Evolutionary conservation across 1,284 basidiomycete genomes (phyloP).

Genomic region (Cutaneotrichosporon mucoides): DNA sequence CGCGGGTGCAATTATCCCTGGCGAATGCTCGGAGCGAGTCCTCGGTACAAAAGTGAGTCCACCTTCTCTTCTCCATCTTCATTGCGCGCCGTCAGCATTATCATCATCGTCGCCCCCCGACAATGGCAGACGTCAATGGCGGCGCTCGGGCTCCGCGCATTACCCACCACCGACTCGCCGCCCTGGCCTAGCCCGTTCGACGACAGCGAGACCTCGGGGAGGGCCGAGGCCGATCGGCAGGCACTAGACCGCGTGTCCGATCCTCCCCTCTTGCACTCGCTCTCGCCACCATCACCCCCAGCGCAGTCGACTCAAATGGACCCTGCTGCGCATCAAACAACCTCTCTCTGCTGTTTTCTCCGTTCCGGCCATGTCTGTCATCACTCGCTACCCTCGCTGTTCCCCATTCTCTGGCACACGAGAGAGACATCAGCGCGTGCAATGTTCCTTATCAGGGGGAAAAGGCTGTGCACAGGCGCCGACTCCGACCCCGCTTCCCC

Average conservation of each 20-base stretch:
- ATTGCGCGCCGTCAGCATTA: too few species aligned
- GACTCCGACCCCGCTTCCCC: neutral
- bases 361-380: too few species aligned
- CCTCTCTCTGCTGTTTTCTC: too few species aligned
- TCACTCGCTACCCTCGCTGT: too few species aligned
- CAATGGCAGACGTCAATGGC: neutral
- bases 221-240: constrained; percentile 5
- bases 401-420: too few species aligned
- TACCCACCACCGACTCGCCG: neutral
- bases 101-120: neutral
- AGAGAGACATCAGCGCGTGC: neutral
- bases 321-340: too few species aligned
- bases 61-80: neutral
- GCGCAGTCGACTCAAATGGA: too few species aligned
- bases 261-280: too few species aligned
- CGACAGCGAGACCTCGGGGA: neutral
- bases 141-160: neutral
- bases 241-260: neutral
- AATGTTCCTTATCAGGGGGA: neutral
- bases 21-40: constrained; percentile 61
- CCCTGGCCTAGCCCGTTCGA: neutral
- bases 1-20: constrained; percentile 69
- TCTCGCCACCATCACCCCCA: too few species aligned
- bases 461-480: neutral
- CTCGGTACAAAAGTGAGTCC: constrained; percentile 76